Evolutionary conservation across 2,329 filamentous ascomycete species (phyloP).

Genomic region (Pseudogymnoascus sp.): DNA sequence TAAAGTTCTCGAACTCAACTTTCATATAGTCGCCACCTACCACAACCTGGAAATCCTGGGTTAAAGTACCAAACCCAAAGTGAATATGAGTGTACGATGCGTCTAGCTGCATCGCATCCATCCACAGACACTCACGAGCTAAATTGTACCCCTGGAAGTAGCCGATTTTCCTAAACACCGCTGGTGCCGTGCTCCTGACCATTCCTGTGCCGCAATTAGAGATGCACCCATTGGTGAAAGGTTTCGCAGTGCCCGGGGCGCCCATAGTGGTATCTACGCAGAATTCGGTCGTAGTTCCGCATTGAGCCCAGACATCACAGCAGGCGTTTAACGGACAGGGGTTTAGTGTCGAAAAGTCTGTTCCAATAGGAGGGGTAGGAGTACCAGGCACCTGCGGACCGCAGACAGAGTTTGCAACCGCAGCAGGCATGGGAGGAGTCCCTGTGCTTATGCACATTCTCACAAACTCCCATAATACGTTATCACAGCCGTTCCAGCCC

Average conservation of each 20-base stretch:
- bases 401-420: conserved; percentile 34
- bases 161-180: conserved; percentile 21
- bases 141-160: conserved; percentile 31
- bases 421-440: conserved; percentile 34
- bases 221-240: conserved; percentile 32
- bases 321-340: not conserved
- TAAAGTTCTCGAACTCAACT: conserved; percentile 30
- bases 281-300: conserved; percentile 32
- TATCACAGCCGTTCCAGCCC: conserved; percentile 35
- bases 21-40: conserved; percentile 20
- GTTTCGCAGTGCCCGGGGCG: conserved; percentile 28
- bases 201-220: conserved; percentile 36
- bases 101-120: conserved; percentile 22
- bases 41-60: conserved; percentile 26
- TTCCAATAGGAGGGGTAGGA: not conserved
- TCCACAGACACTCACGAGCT: conserved; percentile 26
- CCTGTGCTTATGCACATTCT: conserved; percentile 36
- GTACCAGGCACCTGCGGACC: conserved; percentile 29
- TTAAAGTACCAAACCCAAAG: conserved; percentile 32
- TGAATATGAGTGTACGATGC: conserved; percentile 28
- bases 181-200: conserved; percentile 18
- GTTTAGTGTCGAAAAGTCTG: not conserved
- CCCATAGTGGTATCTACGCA: conserved; percentile 26
- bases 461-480: conserved; percentile 23
- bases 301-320: conserved; percentile 26